Conservation (phyloP, 768 basidiomycete genomes). For the Boletus rufocinnamomeus region DNA sequence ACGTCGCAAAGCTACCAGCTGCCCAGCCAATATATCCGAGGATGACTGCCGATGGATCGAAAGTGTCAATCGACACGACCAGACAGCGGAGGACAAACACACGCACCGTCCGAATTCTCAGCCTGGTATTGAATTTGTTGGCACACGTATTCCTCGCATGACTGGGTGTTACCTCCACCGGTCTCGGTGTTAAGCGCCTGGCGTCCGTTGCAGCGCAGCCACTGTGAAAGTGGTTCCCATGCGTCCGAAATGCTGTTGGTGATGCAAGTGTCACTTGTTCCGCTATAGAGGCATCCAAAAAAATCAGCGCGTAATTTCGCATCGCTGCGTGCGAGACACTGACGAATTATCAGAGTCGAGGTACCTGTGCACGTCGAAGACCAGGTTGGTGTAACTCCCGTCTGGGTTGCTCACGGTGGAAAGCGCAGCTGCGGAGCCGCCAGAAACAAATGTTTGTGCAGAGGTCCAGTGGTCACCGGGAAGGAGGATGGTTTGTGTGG, state of each 20-base stretch:
- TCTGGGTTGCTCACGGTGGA: conserved; percentile 8
- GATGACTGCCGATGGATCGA: conserved; percentile 1
- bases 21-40: conserved; percentile 17
- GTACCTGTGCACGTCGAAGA: conserved; percentile 17
- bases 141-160: conserved; percentile 40
- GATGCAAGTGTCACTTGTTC: conserved; percentile 5
- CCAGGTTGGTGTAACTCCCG: conserved; percentile 7
- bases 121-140: conserved; percentile 12
- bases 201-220: conserved; percentile 26
- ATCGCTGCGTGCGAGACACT: neutral
- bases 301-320: neutral
- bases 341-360: conserved; percentile 18
- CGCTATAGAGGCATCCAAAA: neutral
- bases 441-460: conserved; percentile 10
- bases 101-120: conserved; percentile 17
- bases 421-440: conserved; percentile 12
- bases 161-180: conserved; percentile 53
- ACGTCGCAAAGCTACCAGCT: conserved; percentile 12
- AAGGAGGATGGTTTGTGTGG: conserved; percentile 11
- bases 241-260: conserved; percentile 20
- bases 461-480: conserved; percentile 11
- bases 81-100: neutral
- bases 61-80: neutral
- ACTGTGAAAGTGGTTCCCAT: conserved; percentile 40
- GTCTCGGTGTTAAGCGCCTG: conserved; percentile 61